Base-by-base conservation (phyloP, 2,329 filamentous ascomycete genomes). In the Penicillium sp. region DNA sequence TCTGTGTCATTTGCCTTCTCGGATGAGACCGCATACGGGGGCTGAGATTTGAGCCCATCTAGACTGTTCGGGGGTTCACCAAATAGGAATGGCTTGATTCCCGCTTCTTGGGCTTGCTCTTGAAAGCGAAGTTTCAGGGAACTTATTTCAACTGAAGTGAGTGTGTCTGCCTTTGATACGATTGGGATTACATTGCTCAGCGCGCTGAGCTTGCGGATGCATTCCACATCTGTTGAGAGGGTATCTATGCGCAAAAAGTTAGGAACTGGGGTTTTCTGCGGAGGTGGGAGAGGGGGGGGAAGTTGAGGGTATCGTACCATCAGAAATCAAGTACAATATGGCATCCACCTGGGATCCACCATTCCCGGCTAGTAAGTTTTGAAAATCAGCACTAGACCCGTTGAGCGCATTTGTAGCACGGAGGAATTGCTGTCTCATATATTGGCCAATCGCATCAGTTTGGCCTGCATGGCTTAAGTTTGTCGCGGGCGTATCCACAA, bases 121-220 rank as follows among this genome's bases (percentile, higher is more conserved):
- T 67, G 61, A 43, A 75, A 76, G 7, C 56, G 78, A 16, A 81
- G 74, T 69, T 91, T 93, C 56, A 85, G 75, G 0, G 76, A 70
- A 4, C 75, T 68, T 4, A 89, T 74, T 55, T 88, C 81, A 11
- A 83, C 78, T 0, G 76, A 59, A 0, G 82, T 80, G 57, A 93
- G 74, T 1, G 82, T 81, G 68, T 99, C 94, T 3, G 88, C 82
- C 58, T 88, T 89, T 11, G 89, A 84, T 47, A 99, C 80, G 2
- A 97, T 72, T 2, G 93, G 90, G 43, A 97, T 86, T 7, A 97
- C 82, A 69, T 96, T 97, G 7, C 90, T 94, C 53, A 91, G 79
- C 2, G 80, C 76, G 27, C 86, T 83, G 18, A 97, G 79, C 29
- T 83, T 83, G 47, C 82, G 81, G 53, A 96, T 84, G 63, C 86